Evolutionary conservation across 2,329 filamentous ascomycete genomes (phyloP).

Genomic region (Aaosphaeria arxii): DNA sequence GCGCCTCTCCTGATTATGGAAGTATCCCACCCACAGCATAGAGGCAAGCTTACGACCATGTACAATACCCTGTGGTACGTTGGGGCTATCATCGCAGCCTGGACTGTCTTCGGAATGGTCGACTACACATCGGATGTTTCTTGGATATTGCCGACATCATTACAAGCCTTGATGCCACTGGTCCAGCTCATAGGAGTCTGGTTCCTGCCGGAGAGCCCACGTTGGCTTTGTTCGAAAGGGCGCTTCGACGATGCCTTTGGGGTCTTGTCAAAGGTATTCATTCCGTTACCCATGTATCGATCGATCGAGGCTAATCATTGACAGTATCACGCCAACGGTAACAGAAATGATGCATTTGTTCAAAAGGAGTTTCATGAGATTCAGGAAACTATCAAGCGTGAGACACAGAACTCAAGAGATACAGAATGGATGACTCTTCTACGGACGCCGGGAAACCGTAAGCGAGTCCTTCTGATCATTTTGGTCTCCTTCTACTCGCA

Average conservation of each 20-base stretch:
- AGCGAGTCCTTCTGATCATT: slow-evolving; percentile 34
- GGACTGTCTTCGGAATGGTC: not conserved
- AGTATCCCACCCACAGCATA: not conserved
- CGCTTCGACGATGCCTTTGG: not conserved
- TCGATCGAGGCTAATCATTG: not conserved
- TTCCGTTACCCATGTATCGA: not conserved
- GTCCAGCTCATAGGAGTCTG: not conserved
- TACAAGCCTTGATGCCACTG: not conserved
- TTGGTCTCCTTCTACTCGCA: slow-evolving; percentile 33
- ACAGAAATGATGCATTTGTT: not conserved
- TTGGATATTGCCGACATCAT: not conserved
- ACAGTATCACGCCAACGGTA: not conserved
- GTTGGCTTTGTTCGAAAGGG: not conserved
- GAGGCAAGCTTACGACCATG: not conserved
- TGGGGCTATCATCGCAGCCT: not conserved
- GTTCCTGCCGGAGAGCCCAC: not conserved
- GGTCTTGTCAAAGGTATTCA: not conserved
- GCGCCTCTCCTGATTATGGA: not conserved
- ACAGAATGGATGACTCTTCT: not conserved
- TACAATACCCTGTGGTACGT: not conserved
- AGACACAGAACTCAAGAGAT: not conserved
- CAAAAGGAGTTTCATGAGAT: not conserved
- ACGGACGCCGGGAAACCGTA: not conserved
- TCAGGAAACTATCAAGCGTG: not conserved
- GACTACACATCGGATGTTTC: not conserved